A percentile compares a stretch with the other conserved stretches of the same genome.
Evolutionary conservation across 352 stramenopile species (phyloP).

Genomic region (Thalassiosira exigua): DNA sequence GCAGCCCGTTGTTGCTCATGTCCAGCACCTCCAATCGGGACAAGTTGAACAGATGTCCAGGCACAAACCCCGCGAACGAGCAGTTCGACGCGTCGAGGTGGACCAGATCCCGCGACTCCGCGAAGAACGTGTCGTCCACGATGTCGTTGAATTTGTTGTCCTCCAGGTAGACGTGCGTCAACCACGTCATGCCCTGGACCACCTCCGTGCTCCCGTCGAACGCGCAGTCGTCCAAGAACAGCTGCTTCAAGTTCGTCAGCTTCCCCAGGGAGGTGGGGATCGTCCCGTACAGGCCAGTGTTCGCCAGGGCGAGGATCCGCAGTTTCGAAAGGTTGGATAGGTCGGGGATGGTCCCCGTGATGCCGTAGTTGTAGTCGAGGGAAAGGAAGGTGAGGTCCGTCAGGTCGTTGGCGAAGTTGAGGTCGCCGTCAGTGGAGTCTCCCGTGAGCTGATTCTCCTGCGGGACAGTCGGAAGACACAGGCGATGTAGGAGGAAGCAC

Average conservation of each 20-base stretch:
- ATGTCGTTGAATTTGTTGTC: constrained; percentile 49
- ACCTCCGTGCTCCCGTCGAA: constrained; percentile 37
- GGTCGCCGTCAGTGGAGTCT: constrained; percentile 29
- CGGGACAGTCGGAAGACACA: neutral
- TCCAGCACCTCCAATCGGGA: constrained; percentile 47
- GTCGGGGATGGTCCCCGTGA: constrained; percentile 47
- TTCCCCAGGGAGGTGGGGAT: constrained; percentile 22
- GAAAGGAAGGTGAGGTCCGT: constrained; percentile 19
- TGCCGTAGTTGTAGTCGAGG: constrained; percentile 44
- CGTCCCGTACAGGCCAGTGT: constrained; percentile 31
- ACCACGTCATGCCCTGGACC: constrained; percentile 36
- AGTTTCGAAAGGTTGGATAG: constrained; percentile 32
- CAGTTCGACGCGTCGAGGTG: constrained; percentile 43
- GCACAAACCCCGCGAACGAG: constrained; percentile 33
- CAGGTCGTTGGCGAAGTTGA: constrained; percentile 33
- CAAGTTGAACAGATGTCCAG: constrained; percentile 52
- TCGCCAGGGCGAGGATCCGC: constrained; percentile 21
- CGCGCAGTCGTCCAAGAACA: constrained; percentile 47
- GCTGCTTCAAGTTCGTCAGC: constrained; percentile 23
- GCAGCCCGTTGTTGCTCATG: constrained; percentile 40
- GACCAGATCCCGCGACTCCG: constrained; percentile 26
- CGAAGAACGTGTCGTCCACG: constrained; percentile 49
- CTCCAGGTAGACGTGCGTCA: constrained; percentile 51
- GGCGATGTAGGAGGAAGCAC: neutral
- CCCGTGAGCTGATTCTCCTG: constrained; percentile 25